These are phyloP conservation scores for Obelidium mucronatum DNA, from an alignment of 192 early-diverging fungal genomes.

Conservation along the genomic window DNA sequence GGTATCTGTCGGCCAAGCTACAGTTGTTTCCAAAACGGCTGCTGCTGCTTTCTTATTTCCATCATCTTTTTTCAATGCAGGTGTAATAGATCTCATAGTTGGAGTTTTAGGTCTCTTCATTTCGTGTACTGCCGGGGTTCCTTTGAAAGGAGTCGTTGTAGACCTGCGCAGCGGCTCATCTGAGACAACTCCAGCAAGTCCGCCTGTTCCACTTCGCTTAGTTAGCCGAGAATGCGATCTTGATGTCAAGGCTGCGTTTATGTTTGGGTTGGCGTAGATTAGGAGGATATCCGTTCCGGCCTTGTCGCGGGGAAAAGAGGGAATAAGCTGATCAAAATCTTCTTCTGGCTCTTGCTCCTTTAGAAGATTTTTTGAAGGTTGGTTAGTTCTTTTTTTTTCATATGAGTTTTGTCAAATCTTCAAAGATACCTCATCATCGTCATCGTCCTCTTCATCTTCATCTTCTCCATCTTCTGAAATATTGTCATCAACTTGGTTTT, in stretches of 20 bases:
- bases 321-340: constrained; percentile 17
- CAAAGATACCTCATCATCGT: constrained; percentile 54
- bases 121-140: background rate
- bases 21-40: background rate
- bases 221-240: background rate
- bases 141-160: background rate
- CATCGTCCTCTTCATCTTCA: constrained; percentile 52
- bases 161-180: background rate
- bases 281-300: constrained; percentile 13
- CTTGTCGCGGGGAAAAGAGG: constrained; percentile 9
- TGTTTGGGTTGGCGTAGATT: background rate
- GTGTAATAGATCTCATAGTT: constrained; percentile 8
- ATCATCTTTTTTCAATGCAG: background rate
- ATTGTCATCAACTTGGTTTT: constrained; percentile 7
- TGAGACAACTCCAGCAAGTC: background rate
- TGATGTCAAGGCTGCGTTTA: too few relatives aligned
- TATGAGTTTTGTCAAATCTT: constrained; percentile 16
- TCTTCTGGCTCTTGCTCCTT: constrained; percentile 40
- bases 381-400: background rate
- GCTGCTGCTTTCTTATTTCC: too few relatives aligned
- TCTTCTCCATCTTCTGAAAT: constrained; percentile 41
- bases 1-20: constrained; percentile 8
- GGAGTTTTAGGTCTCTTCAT: constrained; percentile 25
- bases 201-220: background rate
- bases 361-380: background rate